These are phyloP conservation scores for Xylariaceae sp. DNA, from an alignment of 2,329 filamentous ascomycete species.

Conservation along the genomic window DNA sequence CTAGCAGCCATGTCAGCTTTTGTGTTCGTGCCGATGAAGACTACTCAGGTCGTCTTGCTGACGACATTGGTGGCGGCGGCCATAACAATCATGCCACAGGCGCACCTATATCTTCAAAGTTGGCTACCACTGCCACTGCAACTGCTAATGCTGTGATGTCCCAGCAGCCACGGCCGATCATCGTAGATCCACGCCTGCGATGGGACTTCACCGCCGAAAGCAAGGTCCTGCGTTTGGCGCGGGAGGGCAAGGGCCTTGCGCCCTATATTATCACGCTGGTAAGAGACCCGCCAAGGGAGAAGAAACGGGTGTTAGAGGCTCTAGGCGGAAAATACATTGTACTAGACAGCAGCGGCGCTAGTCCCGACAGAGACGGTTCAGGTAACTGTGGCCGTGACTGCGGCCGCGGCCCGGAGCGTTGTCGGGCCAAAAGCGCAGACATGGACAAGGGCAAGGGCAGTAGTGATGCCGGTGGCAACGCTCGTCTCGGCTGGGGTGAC, in stretches of 20 bases:
- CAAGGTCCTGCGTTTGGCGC: constrained; percentile 62
- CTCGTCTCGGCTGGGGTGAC: constrained; percentile 56
- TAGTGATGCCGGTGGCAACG: constrained; percentile 32
- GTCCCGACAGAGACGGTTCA: too few species aligned
- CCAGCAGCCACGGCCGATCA: constrained; percentile 71
- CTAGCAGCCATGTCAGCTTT: neutral
- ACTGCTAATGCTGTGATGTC: constrained; percentile 28
- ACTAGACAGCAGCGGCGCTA: too few species aligned
- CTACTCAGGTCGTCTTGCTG: too few species aligned
- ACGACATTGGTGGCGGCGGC: too few species aligned
- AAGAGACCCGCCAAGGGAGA: constrained; percentile 40
- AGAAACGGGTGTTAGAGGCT: constrained; percentile 37
- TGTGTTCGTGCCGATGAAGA: neutral
- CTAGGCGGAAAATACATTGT: constrained; percentile 50
- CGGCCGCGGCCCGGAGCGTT: too few species aligned
- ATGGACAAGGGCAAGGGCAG: constrained; percentile 23
- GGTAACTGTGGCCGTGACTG: too few species aligned
- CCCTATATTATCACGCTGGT: constrained; percentile 64
- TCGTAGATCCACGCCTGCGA: constrained; percentile 73
- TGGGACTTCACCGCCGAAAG: constrained; percentile 59
- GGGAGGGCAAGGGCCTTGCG: constrained; percentile 60
- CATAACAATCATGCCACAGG: too few species aligned
- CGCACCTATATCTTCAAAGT: too few species aligned
- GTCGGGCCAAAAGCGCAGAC: too few species aligned
- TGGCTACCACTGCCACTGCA: constrained; percentile 27